Evolutionary conservation across 2,329 filamentous ascomycete genomes (phyloP), one percentile per base, ranked within the genome.

Genomic region (Ophiostoma montium): DNA sequence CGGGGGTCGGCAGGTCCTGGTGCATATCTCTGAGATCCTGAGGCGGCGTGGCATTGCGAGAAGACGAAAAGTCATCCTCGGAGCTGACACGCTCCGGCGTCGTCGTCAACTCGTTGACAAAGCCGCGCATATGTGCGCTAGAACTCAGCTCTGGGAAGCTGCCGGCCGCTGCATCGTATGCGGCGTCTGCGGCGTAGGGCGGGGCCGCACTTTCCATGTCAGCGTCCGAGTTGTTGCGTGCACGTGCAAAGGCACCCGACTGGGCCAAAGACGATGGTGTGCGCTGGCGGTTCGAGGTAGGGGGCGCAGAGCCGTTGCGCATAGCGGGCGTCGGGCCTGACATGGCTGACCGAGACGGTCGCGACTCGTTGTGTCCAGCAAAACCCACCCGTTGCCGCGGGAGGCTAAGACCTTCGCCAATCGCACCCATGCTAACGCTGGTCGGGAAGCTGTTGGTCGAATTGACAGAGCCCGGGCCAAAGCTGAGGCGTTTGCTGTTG

Each of bases 1-100:
- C 82, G 1, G 85, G 86, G 6, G 84, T 78, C 32, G 74, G 70
- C 61, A 78, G 71, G 50, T 70, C 65, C 47, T 67, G 67, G 46
- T 68, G 66, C 62, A 80, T 70, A 16, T 70, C 71, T 38, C 74
- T 70, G 35, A 82, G 62, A 49, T 76, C 72, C 35, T 67, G 66
- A 19, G 70, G 54, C 1, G 55, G 67, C 9, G 70, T 64, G 5
- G 58, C 61, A 36, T 61, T 61, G 1, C 49, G 51, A 4, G 51
- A 49, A 3, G 51, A 49, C 3, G 63, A 41, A 15, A 42, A 58
- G 11, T 80, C 77, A 35, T 78, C 74, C 23, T 78, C 74, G 3
- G 78, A 80, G 55, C 75, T 75, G 32, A 72, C 63, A 3, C 69
- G 69, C 50, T 79, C 76, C 12, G 72, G 70, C 0, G 70, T 70